These are phyloP conservation scores for Pouteria campechiana DNA, from an alignment of 179 eudicot genomes.

Conservation along the genomic window DNA sequence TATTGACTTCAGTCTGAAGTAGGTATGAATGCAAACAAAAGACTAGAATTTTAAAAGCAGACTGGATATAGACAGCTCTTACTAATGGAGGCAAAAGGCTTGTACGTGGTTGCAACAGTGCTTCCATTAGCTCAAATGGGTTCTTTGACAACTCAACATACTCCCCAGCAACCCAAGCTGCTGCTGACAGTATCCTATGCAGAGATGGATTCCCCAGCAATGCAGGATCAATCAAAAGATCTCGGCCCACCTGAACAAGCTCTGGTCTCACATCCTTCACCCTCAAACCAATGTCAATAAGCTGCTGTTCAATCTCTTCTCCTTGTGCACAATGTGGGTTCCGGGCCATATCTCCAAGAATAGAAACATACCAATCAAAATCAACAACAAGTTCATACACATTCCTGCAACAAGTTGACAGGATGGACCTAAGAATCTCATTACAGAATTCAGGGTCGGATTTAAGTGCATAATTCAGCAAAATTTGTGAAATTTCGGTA, in stretches of 20 bases:
- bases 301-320: constrained; percentile 69
- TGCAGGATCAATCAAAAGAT: constrained; percentile 86
- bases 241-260: constrained; percentile 66
- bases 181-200: constrained; percentile 61
- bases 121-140: constrained; percentile 70
- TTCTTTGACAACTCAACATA: constrained; percentile 70
- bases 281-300: constrained; percentile 93
- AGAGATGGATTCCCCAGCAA: constrained; percentile 78
- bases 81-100: constrained; percentile 59
- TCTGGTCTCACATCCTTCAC: constrained; percentile 82
- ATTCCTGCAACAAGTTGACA: constrained; percentile 55
- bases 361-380: constrained; percentile 84
- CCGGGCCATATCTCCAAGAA: constrained; percentile 84
- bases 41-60: constrained; percentile 58
- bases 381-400: constrained; percentile 66
- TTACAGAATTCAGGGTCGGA: constrained; percentile 85
- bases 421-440: constrained; percentile 67
- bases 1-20: constrained; percentile 27
- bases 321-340: constrained; percentile 79
- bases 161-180: constrained; percentile 91
- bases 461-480: constrained; percentile 73
- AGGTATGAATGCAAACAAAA: constrained; percentile 54
- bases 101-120: constrained; percentile 87
- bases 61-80: constrained; percentile 70
- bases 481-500: constrained; percentile 55